phyloP scores from a whole-genome alignment of 345 rosid genomes.

The Bruguiera parviflora region DNA sequence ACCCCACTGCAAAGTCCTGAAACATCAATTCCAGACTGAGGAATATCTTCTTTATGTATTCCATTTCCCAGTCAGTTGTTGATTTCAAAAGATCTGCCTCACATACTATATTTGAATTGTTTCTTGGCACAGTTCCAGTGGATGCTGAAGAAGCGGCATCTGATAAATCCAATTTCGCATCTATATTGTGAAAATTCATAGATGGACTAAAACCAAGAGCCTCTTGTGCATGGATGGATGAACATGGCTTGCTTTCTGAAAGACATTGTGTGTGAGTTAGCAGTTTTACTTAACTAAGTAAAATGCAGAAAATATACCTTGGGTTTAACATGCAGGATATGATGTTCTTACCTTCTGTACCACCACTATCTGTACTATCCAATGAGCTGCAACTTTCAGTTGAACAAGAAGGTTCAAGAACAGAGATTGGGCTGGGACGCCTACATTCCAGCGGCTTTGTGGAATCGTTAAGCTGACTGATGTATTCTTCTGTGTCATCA shows the following conservation, averaged over 20 bases:
- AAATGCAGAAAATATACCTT: background rate
- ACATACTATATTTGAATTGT: slow-evolving; percentile 10
- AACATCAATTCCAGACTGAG: slow-evolving; percentile 57
- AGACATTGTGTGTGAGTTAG: slow-evolving; percentile 12
- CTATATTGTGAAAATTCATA: slow-evolving; percentile 33
- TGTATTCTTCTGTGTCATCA: slow-evolving; percentile 47
- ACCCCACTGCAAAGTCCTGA: slow-evolving; percentile 58
- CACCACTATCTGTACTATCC: slow-evolving; percentile 50
- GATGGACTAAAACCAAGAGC: slow-evolving; percentile 37
- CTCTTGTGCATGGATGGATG: slow-evolving; percentile 51
- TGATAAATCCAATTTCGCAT: slow-evolving; percentile 52
- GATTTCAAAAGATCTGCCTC: slow-evolving; percentile 23
- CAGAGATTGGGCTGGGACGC: slow-evolving; percentile 72
- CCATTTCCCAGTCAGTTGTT: slow-evolving; percentile 49
- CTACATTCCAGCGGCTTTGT: slow-evolving; percentile 31
- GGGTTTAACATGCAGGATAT: background rate
- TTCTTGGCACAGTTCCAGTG: slow-evolving; percentile 29
- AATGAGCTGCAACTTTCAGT: slow-evolving; percentile 62
- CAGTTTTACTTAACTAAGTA: background rate
- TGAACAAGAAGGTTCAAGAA: slow-evolving; percentile 54
- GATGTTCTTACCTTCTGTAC: slow-evolving; percentile 41
- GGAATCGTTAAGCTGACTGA: slow-evolving; percentile 33
- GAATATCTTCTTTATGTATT: slow-evolving; percentile 60
- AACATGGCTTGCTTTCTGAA: slow-evolving; percentile 54
- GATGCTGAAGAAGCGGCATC: slow-evolving; percentile 71